A percentile compares a stretch with the other conserved stretches of the same genome.
These are phyloP conservation scores for Salix caprea DNA, from an alignment of 345 rosid species.

Conservation along the genomic window DNA sequence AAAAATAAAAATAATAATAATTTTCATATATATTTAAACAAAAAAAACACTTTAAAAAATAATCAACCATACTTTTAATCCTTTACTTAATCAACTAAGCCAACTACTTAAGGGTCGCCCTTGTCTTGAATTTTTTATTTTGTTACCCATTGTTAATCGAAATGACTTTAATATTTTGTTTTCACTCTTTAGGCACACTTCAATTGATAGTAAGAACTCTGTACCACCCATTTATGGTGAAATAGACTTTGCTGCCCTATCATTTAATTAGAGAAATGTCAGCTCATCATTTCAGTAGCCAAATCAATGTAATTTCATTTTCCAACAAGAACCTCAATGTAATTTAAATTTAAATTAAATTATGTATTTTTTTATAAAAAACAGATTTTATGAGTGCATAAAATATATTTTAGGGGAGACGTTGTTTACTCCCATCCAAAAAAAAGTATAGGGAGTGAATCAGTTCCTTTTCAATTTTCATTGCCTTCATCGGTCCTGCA, in stretches of 20 bases:
- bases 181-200: background rate
- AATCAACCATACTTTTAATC: accelerated
- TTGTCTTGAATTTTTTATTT: too few relatives aligned
- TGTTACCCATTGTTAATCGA: too few relatives aligned
- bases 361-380: too few relatives aligned
- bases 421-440: too few relatives aligned
- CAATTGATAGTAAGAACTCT: background rate
- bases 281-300: background rate
- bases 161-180: too few relatives aligned
- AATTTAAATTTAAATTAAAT: too few relatives aligned
- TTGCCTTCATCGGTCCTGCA: background rate
- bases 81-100: background rate
- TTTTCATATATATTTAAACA: too few relatives aligned
- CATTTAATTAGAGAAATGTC: background rate
- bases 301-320: background rate
- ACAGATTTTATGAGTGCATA: too few relatives aligned
- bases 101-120: background rate
- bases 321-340: too few relatives aligned
- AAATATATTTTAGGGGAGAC: too few relatives aligned
- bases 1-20: too few relatives aligned
- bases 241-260: background rate
- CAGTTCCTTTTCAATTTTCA: background rate
- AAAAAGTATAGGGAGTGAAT: background rate
- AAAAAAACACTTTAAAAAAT: too few relatives aligned
- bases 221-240: background rate